These are phyloP conservation scores for Pseudoscleropodium purum DNA, from an alignment of 225 moss, liverwort and hornwort species.

Conservation along the genomic window DNA sequence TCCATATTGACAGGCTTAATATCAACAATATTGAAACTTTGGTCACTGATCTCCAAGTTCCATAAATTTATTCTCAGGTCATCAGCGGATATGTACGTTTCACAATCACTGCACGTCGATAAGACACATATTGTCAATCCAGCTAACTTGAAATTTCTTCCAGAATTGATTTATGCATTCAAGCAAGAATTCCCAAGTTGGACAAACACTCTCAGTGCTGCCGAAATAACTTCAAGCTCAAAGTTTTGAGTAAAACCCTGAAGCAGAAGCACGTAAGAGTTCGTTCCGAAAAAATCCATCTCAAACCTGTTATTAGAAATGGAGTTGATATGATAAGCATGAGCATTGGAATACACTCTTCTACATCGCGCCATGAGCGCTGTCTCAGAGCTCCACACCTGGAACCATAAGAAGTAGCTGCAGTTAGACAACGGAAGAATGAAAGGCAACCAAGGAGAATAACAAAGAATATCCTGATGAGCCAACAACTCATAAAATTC, in stretches of 20 bases:
- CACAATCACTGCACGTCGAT: slow-evolving; percentile 62
- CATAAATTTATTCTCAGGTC: slow-evolving; percentile 97
- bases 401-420: not conserved
- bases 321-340: slow-evolving; percentile 96
- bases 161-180: not conserved
- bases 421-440: not conserved
- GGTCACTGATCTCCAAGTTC: slow-evolving; percentile 99
- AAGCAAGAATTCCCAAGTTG: not conserved
- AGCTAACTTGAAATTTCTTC: not conserved
- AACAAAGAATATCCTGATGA: not conserved
- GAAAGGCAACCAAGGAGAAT: not conserved
- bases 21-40: slow-evolving; percentile 99
- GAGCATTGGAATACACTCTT: slow-evolving; percentile 97
- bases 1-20: slow-evolving; percentile 99
- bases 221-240: not conserved
- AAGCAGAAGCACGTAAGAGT: not conserved
- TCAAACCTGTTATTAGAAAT: slow-evolving; percentile 92
- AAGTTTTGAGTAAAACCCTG: not conserved
- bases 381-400: slow-evolving; percentile 96
- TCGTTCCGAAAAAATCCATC: not conserved
- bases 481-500: not conserved
- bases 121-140: not conserved
- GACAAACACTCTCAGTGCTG: not conserved
- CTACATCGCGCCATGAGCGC: slow-evolving; percentile 95
- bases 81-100: slow-evolving; percentile 97